A percentile compares a stretch with the other conserved stretches of the same genome.
phyloP scores from a whole-genome alignment of 2,329 filamentous ascomycete species.

The Claviceps sp. region DNA sequence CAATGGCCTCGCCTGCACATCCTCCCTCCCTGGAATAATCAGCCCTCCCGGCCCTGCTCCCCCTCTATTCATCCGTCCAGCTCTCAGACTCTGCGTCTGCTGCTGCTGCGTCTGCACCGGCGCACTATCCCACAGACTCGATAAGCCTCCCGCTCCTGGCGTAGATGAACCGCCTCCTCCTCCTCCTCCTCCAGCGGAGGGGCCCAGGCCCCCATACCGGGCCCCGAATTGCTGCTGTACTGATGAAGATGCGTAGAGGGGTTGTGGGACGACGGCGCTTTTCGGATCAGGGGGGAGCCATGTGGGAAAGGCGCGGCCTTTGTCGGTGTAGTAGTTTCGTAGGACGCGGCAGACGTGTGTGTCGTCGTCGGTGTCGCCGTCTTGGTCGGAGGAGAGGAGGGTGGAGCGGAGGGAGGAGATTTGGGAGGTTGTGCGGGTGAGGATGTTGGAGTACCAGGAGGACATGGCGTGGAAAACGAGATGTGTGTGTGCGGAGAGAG shows the following conservation, averaged over 20 bases:
- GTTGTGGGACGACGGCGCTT: constrained; percentile 30
- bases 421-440: constrained; percentile 51
- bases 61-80: constrained; percentile 24
- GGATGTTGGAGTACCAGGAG: constrained; percentile 67
- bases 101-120: constrained; percentile 11
- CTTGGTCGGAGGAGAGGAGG: constrained; percentile 51
- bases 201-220: constrained; percentile 36
- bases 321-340: constrained; percentile 84
- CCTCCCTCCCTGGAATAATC: neutral
- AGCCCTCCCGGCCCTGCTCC: constrained; percentile 12
- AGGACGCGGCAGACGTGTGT: constrained; percentile 90
- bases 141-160: constrained; percentile 23
- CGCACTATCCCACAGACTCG: constrained; percentile 44
- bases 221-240: constrained; percentile 32
- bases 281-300: constrained; percentile 89
- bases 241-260: constrained; percentile 33
- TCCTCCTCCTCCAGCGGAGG: constrained; percentile 9
- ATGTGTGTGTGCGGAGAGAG: neutral
- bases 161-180: too few species aligned
- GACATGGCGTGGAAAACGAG: constrained; percentile 56
- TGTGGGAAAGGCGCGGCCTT: constrained; percentile 62
- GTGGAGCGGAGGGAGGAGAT: constrained; percentile 55
- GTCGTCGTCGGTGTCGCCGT: constrained; percentile 73
- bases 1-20: constrained; percentile 40
- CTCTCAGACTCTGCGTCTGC: constrained; percentile 26